Evolutionary conservation across 1,284 basidiomycete species (phyloP), one percentile per base, ranked within the genome.

Genomic region (Mycena citricolor): DNA sequence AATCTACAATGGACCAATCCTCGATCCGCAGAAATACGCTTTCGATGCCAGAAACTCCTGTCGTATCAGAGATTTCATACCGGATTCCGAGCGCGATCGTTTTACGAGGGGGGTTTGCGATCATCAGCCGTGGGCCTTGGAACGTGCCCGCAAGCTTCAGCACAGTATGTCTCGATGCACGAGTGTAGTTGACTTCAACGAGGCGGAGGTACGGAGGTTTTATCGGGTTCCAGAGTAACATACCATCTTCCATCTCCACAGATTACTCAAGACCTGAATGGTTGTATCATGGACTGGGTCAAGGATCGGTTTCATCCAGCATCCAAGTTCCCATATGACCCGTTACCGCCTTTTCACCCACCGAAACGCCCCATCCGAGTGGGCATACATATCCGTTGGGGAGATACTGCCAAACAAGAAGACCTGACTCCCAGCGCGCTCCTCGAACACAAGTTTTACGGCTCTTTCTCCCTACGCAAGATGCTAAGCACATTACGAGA

Each of bases 341-440:
- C 50, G 10, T 14, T 31, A 2, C 12, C 37, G 12, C 28, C 36
- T n/a, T 12, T 41, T 22, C 44, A 4, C 29, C 33, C 42, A 14
- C 31, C 42, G 17, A 41, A 30, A 8, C 38, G 38, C 28, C 38
- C 26, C 5, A 16, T 52, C n/a, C 42, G 38, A 8, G 45, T 51
- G 23, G 49, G 49, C 33, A 35, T 51, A 23, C 49, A 51, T 29
- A 44, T 51, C 26, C 44, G 50, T 24, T 52, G 50, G 50, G 50
- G 50, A 26, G 50, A 52, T 29, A 52, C 50, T 25, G 39, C 49
- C 25, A n/a, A n/a, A n/a, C n/a, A n/a, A n/a, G n/a, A n/a, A n/a
- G n/a, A n/a, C n/a, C n/a, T 38, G n/a, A 30, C 39, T 2, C 26
- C 17, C 36, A 12, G 39, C 25, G 28, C n/a, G 11, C 19, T 36